These are phyloP conservation scores for Medicago truncatula DNA, from an alignment of 306 rosid genomes.

Conservation along the genomic window DNA sequence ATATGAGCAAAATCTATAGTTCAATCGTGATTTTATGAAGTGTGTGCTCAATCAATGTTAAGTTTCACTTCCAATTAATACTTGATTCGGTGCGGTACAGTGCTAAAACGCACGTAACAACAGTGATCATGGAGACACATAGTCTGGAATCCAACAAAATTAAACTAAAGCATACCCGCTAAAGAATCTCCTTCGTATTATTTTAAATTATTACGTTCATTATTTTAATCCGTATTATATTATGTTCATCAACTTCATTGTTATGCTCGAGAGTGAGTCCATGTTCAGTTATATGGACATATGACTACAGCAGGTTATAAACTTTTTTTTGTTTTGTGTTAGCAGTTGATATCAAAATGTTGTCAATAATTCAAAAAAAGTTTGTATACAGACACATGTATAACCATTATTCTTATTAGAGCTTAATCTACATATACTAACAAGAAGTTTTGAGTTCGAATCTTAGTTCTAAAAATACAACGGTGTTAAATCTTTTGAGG, in stretches of 20 bases:
- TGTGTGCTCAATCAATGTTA: background rate
- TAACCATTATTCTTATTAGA: no score
- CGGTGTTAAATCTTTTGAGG: no score
- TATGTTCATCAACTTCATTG: background rate
- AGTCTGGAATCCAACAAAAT: conserved; percentile 41
- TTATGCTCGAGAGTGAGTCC: background rate
- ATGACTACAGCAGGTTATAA: no score
- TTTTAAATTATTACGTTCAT: background rate
- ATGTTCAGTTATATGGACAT: no score
- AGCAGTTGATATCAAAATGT: no score
- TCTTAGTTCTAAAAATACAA: no score
- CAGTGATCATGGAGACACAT: conserved; percentile 42
- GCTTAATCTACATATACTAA: no score
- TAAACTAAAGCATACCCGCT: background rate
- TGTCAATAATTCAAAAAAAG: no score
- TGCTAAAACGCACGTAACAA: conserved; percentile 19
- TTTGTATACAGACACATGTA: no score
- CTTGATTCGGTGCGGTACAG: conserved; percentile 45
- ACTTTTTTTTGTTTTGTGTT: no score
- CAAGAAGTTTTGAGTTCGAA: no score
- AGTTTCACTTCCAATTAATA: background rate
- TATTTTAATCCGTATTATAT: background rate
- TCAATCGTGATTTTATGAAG: conserved; percentile 12
- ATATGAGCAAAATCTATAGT: background rate
- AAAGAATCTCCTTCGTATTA: background rate